Evolutionary conservation across 2,329 filamentous ascomycete genomes (phyloP).

Genomic region (Penicillium sp.): DNA sequence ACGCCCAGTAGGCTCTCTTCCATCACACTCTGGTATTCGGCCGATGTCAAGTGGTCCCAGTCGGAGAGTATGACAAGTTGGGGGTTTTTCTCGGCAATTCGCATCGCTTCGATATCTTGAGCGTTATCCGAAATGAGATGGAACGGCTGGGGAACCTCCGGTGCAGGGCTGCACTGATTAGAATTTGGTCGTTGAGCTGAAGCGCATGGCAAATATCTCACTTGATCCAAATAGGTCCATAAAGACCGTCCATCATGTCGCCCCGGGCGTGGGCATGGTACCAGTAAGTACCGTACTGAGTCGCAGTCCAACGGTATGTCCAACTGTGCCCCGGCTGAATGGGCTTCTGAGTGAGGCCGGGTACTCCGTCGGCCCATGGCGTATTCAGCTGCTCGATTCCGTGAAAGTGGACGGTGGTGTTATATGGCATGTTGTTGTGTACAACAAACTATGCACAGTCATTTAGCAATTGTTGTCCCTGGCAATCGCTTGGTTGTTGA

Average conservation of each 20-base stretch:
- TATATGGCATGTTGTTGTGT: constrained; percentile 31
- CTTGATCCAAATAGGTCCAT: constrained; percentile 46
- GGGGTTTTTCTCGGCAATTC: constrained; percentile 47
- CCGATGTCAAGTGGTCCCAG: constrained; percentile 54
- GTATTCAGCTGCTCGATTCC: constrained; percentile 49
- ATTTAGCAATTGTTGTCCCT: neutral
- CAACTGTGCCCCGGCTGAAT: constrained; percentile 51
- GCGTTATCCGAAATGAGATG: constrained; percentile 46
- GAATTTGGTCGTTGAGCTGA: neutral
- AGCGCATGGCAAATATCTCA: constrained; percentile 4
- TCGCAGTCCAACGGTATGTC: constrained; percentile 52
- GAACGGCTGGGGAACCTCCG: constrained; percentile 47
- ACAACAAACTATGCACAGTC: constrained; percentile 25
- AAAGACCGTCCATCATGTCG: constrained; percentile 55
- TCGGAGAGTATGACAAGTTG: constrained; percentile 54
- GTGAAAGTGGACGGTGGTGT: constrained; percentile 35
- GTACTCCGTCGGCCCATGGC: constrained; percentile 58
- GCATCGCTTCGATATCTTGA: constrained; percentile 44
- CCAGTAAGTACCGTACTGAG: constrained; percentile 56
- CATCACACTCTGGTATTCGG: constrained; percentile 39
- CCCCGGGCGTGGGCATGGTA: constrained; percentile 34
- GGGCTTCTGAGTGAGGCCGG: constrained; percentile 53
- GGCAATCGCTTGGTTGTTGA: neutral
- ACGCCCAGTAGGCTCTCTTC: constrained; percentile 22
- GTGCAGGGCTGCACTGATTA: constrained; percentile 42